phyloP scores from a whole-genome alignment of 768 basidiomycete genomes.

The Suillus americanus region DNA sequence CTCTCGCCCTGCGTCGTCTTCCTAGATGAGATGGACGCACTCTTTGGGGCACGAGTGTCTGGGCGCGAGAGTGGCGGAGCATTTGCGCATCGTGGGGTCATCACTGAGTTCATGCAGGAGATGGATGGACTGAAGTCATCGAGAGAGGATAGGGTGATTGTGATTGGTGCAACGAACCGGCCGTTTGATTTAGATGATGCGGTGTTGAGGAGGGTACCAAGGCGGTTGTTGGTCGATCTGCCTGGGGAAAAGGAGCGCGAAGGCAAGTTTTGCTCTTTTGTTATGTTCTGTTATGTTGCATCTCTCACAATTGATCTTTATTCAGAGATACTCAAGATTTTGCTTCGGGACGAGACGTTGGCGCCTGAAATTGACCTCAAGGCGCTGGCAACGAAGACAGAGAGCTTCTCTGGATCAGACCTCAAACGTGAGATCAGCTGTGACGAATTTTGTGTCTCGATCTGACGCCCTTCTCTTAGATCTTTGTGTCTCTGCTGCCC shows the following conservation, averaged over 20 bases:
- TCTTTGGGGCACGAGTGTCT: slow-evolving; percentile 84
- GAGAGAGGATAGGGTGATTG: slow-evolving; percentile 77
- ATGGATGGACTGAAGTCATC: slow-evolving; percentile 91
- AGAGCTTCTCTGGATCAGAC: slow-evolving; percentile 91
- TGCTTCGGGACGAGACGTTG: slow-evolving; percentile 78
- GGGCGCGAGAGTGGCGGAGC: slow-evolving; percentile 75
- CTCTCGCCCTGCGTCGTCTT: slow-evolving; percentile 92
- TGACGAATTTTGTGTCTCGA: background rate
- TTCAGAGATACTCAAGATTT: slow-evolving; percentile 87
- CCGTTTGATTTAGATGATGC: slow-evolving; percentile 92
- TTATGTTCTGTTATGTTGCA: no score
- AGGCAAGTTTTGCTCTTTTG: slow-evolving; percentile 47
- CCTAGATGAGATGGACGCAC: slow-evolving; percentile 91
- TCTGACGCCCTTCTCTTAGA: slow-evolving; percentile 45
- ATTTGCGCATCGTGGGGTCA: slow-evolving; percentile 82
- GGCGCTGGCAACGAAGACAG: slow-evolving; percentile 67
- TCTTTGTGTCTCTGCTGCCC: slow-evolving; percentile 87
- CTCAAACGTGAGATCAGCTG: slow-evolving; percentile 71
- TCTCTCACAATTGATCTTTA: slow-evolving; percentile 9
- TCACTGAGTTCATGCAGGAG: slow-evolving; percentile 94
- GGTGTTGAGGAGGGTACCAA: slow-evolving; percentile 83
- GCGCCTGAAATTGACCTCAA: slow-evolving; percentile 62
- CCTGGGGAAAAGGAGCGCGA: slow-evolving; percentile 84
- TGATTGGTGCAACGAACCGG: slow-evolving; percentile 93
- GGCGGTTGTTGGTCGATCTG: slow-evolving; percentile 84